phyloP scores from a whole-genome alignment of 805 yeast genomes.

The Metschnikowia peoriensis region DNA sequence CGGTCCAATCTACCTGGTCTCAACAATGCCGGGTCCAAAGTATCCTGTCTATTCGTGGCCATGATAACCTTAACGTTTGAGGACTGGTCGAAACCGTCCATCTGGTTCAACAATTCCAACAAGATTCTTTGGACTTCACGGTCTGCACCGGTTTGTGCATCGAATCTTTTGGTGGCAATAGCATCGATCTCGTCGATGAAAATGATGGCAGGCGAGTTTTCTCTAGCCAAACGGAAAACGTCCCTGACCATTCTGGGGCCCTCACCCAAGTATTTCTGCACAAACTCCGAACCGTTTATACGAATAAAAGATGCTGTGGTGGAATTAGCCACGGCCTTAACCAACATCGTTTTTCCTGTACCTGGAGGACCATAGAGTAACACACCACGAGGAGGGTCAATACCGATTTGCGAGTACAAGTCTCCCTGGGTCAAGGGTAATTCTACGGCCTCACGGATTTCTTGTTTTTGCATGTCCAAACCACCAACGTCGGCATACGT shows the following conservation, averaged over 20 bases:
- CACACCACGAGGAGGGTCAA: constrained; percentile 98
- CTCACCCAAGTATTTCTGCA: constrained; percentile 96
- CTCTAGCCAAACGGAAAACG: constrained; percentile 95
- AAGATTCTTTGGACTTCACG: constrained; percentile 98
- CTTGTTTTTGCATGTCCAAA: constrained; percentile 98
- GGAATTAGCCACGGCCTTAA: constrained; percentile 96
- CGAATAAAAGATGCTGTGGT: constrained; percentile 95
- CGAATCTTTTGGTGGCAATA: constrained; percentile 97
- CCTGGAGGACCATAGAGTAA: constrained; percentile 99
- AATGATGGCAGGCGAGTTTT: constrained; percentile 94
- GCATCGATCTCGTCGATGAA: constrained; percentile 99
- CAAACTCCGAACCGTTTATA: constrained; percentile 97
- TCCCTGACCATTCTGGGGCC: constrained; percentile 99
- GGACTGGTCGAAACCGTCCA: constrained; percentile 98
- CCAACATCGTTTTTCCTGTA: constrained; percentile 98
- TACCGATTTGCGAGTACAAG: constrained; percentile 94
- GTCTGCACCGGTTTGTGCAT: constrained; percentile 99
- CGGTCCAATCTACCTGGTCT: constrained; percentile 99
- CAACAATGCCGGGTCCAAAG: constrained; percentile 95
- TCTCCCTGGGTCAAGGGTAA: constrained; percentile 95
- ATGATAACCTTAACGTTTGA: constrained; percentile 95
- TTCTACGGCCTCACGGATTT: constrained; percentile 97
- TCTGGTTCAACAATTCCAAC: constrained; percentile 92
- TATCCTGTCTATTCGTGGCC: constrained; percentile 99
- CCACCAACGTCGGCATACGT: constrained; percentile 99